Conservation (phyloP, 2,329 filamentous ascomycete genomes). For the Dothiorella sarmentorum region DNA sequence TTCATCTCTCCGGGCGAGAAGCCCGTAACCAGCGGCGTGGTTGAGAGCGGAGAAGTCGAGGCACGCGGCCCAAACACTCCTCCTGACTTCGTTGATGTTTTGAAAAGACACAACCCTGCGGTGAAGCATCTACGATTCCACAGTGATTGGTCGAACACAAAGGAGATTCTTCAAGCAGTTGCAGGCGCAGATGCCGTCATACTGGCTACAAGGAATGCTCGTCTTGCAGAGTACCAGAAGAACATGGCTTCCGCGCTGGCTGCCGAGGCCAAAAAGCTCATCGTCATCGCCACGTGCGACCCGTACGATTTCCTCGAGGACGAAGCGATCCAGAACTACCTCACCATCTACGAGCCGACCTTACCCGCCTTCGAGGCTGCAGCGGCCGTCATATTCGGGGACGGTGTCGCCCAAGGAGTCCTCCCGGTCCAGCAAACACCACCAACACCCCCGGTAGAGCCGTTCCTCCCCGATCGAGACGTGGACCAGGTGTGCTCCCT, state of each 20-base stretch:
- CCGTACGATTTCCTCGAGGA: slow-evolving; percentile 15
- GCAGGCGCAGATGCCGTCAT: neutral
- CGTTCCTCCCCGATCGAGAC: neutral
- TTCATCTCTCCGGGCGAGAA: neutral
- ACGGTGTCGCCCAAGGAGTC: neutral
- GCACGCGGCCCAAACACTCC: neutral
- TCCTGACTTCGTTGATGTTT: neutral
- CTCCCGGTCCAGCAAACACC: neutral
- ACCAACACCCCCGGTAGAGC: neutral
- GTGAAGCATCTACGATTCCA: neutral
- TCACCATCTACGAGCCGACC: slow-evolving; percentile 15
- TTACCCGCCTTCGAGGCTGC: neutral
- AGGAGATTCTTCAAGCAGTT: neutral
- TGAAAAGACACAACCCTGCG: neutral
- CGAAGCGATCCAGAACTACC: neutral
- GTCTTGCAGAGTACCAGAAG: neutral
- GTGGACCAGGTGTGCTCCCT: neutral
- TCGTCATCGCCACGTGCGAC: slow-evolving; percentile 14
- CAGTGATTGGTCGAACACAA: neutral
- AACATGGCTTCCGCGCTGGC: neutral
- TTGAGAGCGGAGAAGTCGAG: neutral
- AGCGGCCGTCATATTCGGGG: neutral
- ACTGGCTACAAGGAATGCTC: slow-evolving; percentile 5
- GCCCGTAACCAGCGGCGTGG: neutral
- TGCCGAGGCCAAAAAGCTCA: neutral